Percentiles rank a stretch among this genome's conserved stretches.
Conservation (phyloP, 1,284 basidiomycete genomes). For the Marasmius fiardii region DNA sequence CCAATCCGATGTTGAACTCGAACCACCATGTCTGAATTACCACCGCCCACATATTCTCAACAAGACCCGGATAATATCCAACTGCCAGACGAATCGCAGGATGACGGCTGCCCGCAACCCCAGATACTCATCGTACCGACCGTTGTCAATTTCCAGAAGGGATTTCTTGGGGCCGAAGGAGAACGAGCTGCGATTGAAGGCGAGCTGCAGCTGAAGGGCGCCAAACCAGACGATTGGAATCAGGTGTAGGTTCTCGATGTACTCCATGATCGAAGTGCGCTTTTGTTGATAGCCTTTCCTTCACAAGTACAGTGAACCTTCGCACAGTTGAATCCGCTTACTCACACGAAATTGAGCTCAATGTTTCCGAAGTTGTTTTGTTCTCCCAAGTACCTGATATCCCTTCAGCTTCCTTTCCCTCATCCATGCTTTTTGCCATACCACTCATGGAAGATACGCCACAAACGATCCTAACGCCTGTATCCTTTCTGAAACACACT, state of each 20-base stretch:
- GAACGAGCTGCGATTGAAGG: constrained; percentile 79
- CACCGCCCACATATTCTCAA: constrained; percentile 46
- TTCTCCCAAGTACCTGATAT: constrained; percentile 35
- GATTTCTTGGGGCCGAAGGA: constrained; percentile 73
- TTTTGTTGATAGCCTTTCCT: constrained; percentile 13
- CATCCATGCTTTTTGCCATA: constrained; percentile 72
- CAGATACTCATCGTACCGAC: constrained; percentile 70
- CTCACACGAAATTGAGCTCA: constrained; percentile 62
- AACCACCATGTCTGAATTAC: constrained; percentile 33
- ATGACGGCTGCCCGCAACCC: constrained; percentile 23
- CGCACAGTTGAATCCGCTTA: constrained; percentile 64
- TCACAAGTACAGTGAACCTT: constrained; percentile 56
- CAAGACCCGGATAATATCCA: constrained; percentile 27
- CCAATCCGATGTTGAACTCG: constrained; percentile 5
- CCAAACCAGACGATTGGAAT: constrained; percentile 52
- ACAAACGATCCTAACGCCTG: constrained; percentile 69
- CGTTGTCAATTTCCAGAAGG: constrained; percentile 72
- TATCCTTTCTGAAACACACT: constrained; percentile 63
- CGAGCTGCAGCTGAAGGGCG: constrained; percentile 76
- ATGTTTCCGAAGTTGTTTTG: constrained; percentile 48
- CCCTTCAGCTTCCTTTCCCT: constrained; percentile 40
- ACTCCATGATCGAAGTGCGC: constrained; percentile 1
- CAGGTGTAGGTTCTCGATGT: constrained; percentile 53
- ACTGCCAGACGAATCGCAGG: not conserved
- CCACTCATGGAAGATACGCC: constrained; percentile 72